Base-by-base conservation (phyloP, 139 green algal species). In the Astrephomene gubernaculifera region DNA sequence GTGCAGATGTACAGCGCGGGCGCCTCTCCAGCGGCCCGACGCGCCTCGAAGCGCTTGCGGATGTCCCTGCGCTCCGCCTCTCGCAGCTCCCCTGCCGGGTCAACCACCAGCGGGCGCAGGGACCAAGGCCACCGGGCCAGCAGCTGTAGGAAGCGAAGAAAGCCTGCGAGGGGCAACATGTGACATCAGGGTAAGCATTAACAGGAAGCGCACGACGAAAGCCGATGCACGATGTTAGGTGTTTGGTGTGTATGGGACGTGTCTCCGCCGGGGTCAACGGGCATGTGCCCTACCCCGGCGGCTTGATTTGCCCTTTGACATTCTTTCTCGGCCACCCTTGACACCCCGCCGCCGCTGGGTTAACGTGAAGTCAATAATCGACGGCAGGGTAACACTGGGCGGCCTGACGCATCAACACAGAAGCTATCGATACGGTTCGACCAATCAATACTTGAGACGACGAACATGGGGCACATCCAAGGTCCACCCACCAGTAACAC, bases 71-170 rank as follows among this genome's bases (percentile, higher is more conserved):
- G 84, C 52, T 87, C 71, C 0, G 74, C 71, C 31, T 71, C 63
- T 10, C n/a, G 80, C 17, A 95, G 69, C 79, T 94, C 89, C 5
- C 54, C 31, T 10, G 80, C 39, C 7, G 92, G 91, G 89, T 96
- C 94, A 4, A 96, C 85, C 21, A 97, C 53, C 60, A 97, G 89
- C 5, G 95, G 92, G 12, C 82, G 61, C 12, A 87, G 65, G 0
- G 39, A 22, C 94, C 94, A 97, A 35, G 94, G 90, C 86, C 95
- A 92, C 38, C 75, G 63, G 4, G 78, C 79, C 57, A 97, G 84
- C 81, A 96, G 87, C 21, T 92, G 80, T 61, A 97, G 90, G 85
- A 96, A 96, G 33, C 88, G 84, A n/a, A 96, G 73, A 27, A 97
- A 93, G 41, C 94, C 95, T 83, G 92, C 52, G 35, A 14, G 29